Conservation (phyloP, 2,329 filamentous ascomycete genomes). For the Tolypocladium pustulatum region DNA sequence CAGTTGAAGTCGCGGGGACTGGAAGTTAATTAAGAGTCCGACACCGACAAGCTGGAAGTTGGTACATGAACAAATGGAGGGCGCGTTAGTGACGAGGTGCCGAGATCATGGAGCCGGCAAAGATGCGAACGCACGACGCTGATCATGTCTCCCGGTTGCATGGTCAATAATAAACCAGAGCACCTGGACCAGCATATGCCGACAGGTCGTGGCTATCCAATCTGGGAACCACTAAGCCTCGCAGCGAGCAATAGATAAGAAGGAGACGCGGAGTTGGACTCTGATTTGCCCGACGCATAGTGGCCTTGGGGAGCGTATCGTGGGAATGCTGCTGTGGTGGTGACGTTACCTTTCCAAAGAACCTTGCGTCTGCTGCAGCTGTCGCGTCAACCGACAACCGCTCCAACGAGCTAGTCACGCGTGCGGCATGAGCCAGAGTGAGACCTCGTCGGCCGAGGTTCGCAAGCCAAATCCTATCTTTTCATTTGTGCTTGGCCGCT, state of each 20-base stretch:
- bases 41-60: neutral
- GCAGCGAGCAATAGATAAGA: neutral
- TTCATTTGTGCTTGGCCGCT: neutral
- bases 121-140: neutral
- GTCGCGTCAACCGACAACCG: neutral
- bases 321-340: neutral
- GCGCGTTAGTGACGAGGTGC: neutral
- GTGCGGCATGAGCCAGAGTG: neutral
- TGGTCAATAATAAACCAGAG: neutral
- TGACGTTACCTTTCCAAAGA: neutral
- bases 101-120: neutral
- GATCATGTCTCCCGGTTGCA: neutral
- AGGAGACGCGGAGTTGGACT: neutral
- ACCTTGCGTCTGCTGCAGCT: neutral
- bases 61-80: neutral
- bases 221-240: neutral
- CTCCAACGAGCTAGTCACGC: neutral
- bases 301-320: neutral
- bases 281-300: neutral
- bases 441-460: neutral
- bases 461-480: no score
- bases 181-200: neutral
- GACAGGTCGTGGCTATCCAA: neutral
- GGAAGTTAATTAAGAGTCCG: neutral
- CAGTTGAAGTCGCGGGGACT: neutral